Evolutionary conservation across 768 basidiomycete species (phyloP), one percentile per base, ranked within the genome.

Genomic region (Calocybe indica): DNA sequence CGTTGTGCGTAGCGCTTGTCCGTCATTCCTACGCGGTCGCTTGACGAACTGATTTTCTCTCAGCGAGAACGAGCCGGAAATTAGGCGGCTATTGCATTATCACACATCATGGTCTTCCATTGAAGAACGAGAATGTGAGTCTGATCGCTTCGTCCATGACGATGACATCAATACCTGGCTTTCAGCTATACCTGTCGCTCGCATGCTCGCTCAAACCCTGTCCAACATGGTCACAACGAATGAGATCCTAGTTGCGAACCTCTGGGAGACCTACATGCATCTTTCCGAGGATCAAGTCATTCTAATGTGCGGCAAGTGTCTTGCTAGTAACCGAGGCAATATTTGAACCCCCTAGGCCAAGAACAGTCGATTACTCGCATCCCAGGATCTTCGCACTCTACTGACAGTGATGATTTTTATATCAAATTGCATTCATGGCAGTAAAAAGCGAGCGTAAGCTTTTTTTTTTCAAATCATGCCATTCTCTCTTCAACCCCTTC

Each of bases 151-250:
- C 48, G 15, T 32, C 43, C 30, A 38, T 41, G 34, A 13, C 37
- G 36, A 33, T 14, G 7, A 38, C 37, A 43, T 43, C 38, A 39
- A 7, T 42, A 11, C 7, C 29, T 45, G 34, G 11, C 42, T 53
- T 51, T 43, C 58, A 94, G 92, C 78, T 49, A 72, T 79, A 46
- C 66, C 74, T 0, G 70, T 77, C 13, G 81, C 85, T 6, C 75
- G 88, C 11, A 74, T 88, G 49, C 67, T 89, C 29, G 72, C 83
- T 2, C 92, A 96, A 62, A 69, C 87, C 3, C 72, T 95, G 29
- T 88, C 91, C 13, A 96, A 96, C 62, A 71, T 92, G 15, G 76
- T 94, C 31, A 91, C 93, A 2, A 74, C 76, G 6, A 88, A 92
- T 51, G 77, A 83, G 37, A 55, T 51, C 6, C 72, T 85, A 39